phyloP scores from a whole-genome alignment of 1,284 basidiomycete species.

The Apiotrichum sp. region DNA sequence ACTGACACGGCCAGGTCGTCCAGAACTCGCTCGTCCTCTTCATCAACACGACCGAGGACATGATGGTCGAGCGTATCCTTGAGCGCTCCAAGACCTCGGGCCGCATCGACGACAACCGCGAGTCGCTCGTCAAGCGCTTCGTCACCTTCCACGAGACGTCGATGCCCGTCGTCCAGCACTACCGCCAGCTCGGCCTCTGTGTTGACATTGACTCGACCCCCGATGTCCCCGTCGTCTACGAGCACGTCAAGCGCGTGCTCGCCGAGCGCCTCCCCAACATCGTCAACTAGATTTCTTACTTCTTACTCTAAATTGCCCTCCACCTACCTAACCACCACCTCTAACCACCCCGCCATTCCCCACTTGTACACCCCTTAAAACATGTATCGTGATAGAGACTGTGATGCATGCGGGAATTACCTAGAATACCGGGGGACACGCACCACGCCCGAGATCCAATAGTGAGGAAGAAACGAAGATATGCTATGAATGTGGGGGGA shows the following conservation, averaged over 20 bases:
- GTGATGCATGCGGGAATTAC: slow-evolving; percentile 12
- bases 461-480: neutral
- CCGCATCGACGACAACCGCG: slow-evolving; percentile 89
- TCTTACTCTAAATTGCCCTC: neutral
- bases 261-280: slow-evolving; percentile 35
- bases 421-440: neutral
- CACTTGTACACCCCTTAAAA: neutral
- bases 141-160: slow-evolving; percentile 79
- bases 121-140: slow-evolving; percentile 96
- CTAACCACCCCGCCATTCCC: too few species aligned
- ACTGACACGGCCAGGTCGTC: slow-evolving; percentile 59
- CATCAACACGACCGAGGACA: slow-evolving; percentile 81
- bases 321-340: too few species aligned
- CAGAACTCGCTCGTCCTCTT: slow-evolving; percentile 73
- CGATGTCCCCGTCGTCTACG: slow-evolving; percentile 68
- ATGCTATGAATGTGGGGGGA: neutral
- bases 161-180: slow-evolving; percentile 94
- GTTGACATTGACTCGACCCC: slow-evolving; percentile 72
- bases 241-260: slow-evolving; percentile 56
- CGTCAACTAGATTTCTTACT: neutral
- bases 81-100: slow-evolving; percentile 91
- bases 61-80: slow-evolving; percentile 79
- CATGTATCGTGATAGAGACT: neutral
- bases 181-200: slow-evolving; percentile 65
- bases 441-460: neutral